Conservation (phyloP, 177 flowering plant genomes). For the Vitis hybrid region DNA sequence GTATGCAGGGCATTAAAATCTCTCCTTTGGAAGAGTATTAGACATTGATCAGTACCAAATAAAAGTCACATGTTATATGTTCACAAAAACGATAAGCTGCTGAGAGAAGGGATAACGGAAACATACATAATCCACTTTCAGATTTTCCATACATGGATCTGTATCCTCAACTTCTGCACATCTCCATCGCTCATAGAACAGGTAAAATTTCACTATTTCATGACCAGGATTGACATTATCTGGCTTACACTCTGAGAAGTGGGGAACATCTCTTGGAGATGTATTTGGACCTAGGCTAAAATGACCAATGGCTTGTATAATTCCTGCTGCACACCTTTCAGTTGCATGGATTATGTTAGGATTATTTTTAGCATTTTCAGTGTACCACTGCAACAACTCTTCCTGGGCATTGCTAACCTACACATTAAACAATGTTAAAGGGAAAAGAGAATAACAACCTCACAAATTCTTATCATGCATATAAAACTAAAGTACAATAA, state of each 20-base stretch:
- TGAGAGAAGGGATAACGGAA: neutral
- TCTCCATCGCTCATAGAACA: slow-evolving; percentile 67
- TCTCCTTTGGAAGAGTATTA: too few relatives aligned
- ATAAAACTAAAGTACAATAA: too few relatives aligned
- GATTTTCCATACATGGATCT: slow-evolving; percentile 26
- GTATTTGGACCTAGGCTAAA: slow-evolving; percentile 59
- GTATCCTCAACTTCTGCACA: slow-evolving; percentile 49
- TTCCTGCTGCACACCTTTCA: slow-evolving; percentile 88
- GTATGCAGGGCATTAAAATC: too few relatives aligned
- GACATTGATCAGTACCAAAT: neutral
- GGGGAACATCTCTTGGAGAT: slow-evolving; percentile 44
- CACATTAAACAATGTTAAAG: neutral
- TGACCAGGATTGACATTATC: slow-evolving; percentile 48
- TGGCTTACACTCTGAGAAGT: slow-evolving; percentile 26
- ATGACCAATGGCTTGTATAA: slow-evolving; percentile 78
- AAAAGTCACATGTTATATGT: neutral
- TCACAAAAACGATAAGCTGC: neutral
- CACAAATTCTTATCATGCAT: too few relatives aligned
- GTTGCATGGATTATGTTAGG: slow-evolving; percentile 70
- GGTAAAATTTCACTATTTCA: slow-evolving; percentile 74
- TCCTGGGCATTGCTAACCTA: slow-evolving; percentile 49
- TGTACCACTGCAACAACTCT: slow-evolving; percentile 81
- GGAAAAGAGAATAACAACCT: too few relatives aligned
- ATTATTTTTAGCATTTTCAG: slow-evolving; percentile 60
- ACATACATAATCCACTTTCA: slow-evolving; percentile 43